Conservation (phyloP, 2,329 filamentous ascomycete genomes). For the Rutstroemia sp. region DNA sequence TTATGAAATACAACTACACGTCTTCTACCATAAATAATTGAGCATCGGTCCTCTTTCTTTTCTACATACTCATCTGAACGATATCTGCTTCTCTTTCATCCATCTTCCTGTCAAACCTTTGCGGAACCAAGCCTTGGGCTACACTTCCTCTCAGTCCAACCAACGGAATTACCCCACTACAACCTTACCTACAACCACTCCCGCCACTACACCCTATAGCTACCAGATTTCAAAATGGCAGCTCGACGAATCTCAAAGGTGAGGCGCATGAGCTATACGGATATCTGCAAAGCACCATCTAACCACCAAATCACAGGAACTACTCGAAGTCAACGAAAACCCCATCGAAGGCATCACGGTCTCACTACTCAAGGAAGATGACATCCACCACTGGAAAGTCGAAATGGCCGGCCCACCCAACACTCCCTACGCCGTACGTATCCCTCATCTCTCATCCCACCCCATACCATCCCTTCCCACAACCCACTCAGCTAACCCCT, state of each 20-base stretch:
- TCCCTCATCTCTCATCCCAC: neutral
- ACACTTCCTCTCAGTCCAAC: neutral
- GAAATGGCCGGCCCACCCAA: conserved; percentile 57
- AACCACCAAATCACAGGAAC: conserved; percentile 40
- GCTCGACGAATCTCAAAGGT: conserved; percentile 27
- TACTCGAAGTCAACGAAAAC: conserved; percentile 46
- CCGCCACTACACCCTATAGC: conserved; percentile 4
- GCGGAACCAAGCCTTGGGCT: no score
- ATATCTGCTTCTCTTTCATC: neutral
- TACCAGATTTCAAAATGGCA: conserved; percentile 17
- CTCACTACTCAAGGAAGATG: conserved; percentile 50
- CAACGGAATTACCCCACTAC: conserved; percentile 2
- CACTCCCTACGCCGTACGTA: conserved; percentile 56
- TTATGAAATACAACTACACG: no score
- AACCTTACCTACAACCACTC: neutral
- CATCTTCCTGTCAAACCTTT: no score
- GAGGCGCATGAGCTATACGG: neutral
- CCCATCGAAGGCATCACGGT: conserved; percentile 51
- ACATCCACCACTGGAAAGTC: conserved; percentile 63
- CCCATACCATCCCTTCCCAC: no score
- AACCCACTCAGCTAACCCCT: neutral
- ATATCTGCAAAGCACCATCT: neutral
- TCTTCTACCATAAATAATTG: no score
- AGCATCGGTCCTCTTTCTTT: no score
- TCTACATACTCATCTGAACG: no score